phyloP scores from a whole-genome alignment of 305 asterid species.

The Galium porrigens region DNA sequence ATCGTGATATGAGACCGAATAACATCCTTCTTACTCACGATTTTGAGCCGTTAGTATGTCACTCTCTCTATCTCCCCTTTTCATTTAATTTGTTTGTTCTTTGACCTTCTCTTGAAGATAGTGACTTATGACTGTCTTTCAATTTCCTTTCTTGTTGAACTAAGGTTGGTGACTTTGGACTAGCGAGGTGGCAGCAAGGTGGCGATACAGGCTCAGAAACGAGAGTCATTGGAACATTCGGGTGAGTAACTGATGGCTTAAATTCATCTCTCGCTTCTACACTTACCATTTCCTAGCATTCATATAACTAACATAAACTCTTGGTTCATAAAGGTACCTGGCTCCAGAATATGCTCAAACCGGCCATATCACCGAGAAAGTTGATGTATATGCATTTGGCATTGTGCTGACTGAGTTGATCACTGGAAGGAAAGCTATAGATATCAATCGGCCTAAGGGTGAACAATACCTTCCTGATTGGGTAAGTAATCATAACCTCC shows the following conservation, averaged over 20 bases:
- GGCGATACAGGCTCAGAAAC: slow-evolving; percentile 46
- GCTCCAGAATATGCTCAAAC: slow-evolving; percentile 80
- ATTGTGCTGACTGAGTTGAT: slow-evolving; percentile 56
- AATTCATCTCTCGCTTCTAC: neutral
- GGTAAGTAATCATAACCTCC: slow-evolving; percentile 30
- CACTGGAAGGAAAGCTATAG: slow-evolving; percentile 74
- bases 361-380: slow-evolving; percentile 63
- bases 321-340: slow-evolving; percentile 29
- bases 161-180: slow-evolving; percentile 86
- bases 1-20: slow-evolving; percentile 81
- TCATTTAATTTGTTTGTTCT: neutral
- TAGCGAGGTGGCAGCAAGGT: slow-evolving; percentile 59
- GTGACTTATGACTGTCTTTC: neutral
- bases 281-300: neutral
- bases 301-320: neutral
- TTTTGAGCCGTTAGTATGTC: slow-evolving; percentile 67
- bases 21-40: slow-evolving; percentile 92
- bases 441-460: slow-evolving; percentile 58
- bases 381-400: slow-evolving; percentile 68
- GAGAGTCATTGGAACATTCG: slow-evolving; percentile 68
- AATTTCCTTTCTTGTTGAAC: neutral
- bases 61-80: slow-evolving; percentile 4
- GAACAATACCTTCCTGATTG: slow-evolving; percentile 69
- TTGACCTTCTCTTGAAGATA: too few relatives aligned
- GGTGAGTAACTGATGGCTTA: slow-evolving; percentile 18